These are phyloP conservation scores for Tuber borchii DNA, from an alignment of 495 filamentous ascomycete species.

Conservation along the genomic window DNA sequence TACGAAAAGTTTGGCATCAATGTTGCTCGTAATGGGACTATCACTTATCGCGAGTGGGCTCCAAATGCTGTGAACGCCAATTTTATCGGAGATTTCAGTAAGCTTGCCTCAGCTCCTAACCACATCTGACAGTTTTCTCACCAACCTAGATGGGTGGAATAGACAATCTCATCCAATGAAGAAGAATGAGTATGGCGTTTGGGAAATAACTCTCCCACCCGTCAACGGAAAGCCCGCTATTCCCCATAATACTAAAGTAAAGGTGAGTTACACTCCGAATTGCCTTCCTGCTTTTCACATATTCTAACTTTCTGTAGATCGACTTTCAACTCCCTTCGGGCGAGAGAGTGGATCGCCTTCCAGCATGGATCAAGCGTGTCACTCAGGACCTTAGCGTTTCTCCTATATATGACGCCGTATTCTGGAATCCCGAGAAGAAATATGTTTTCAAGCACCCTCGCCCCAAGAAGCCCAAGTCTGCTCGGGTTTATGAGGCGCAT, in stretches of 20 bases:
- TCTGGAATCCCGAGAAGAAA: conserved; percentile 84
- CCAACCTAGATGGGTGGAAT: conserved; percentile 73
- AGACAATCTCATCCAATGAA: conserved; percentile 74
- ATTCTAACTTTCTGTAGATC: conserved; percentile 53
- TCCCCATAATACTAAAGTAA: conserved; percentile 88
- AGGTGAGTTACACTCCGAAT: conserved; percentile 51
- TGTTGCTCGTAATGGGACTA: conserved; percentile 69
- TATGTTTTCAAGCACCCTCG: conserved; percentile 77
- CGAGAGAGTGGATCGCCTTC: conserved; percentile 77
- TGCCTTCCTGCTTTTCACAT: conserved; percentile 12
- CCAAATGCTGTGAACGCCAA: conserved; percentile 76
- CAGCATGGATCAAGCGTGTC: conserved; percentile 94
- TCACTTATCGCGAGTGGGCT: conserved; percentile 93
- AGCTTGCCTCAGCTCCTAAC: conserved; percentile 29
- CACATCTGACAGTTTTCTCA: conserved; percentile 31
- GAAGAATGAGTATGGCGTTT: conserved; percentile 78
- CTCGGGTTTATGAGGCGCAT: conserved; percentile 93
- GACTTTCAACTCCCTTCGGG: conserved; percentile 72
- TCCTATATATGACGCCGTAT: conserved; percentile 85
- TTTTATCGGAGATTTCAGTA: conserved; percentile 96
- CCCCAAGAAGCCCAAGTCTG: conserved; percentile 77
- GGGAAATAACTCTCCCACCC: conserved; percentile 72
- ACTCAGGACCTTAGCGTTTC: conserved; percentile 86
- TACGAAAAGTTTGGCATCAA: conserved; percentile 80
- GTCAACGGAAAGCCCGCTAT: conserved; percentile 67